A percentile compares a stretch with the other conserved stretches of the same genome.
Evolutionary conservation across 192 early-diverging fungal genomes (phyloP).

Genomic region (Irineochytrium annulatum): DNA sequence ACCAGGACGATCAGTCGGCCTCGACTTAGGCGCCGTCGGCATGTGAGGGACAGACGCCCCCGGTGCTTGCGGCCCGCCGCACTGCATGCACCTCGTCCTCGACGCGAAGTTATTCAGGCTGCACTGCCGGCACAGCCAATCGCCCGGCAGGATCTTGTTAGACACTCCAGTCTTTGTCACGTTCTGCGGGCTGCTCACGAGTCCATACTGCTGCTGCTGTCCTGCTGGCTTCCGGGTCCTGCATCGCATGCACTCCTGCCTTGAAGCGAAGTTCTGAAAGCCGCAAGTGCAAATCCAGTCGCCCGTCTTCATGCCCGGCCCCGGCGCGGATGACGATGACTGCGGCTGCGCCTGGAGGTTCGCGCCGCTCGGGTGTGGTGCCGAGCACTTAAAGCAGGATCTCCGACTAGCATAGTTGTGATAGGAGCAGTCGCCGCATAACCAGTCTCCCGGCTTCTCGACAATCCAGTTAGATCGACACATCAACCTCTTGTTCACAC

Average conservation of each 20-base stretch:
- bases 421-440: conserved; percentile 65
- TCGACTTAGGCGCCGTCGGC: conserved; percentile 1
- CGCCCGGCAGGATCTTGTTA: conserved; percentile 41
- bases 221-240: conserved; percentile 23
- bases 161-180: conserved; percentile 7
- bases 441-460: conserved; percentile 72
- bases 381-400: conserved; percentile 66
- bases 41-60: conserved; percentile 8
- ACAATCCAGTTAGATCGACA: no score
- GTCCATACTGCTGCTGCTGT: not conserved
- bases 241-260: conserved; percentile 64
- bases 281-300: conserved; percentile 75
- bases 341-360: conserved; percentile 15
- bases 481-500: no score
- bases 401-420: conserved; percentile 67
- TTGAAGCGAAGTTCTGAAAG: conserved; percentile 77
- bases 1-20: conserved; percentile 47
- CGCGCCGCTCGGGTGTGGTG: conserved; percentile 40
- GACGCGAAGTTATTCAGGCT: conserved; percentile 62
- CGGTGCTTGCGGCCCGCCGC: conserved; percentile 13
- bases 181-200: not conserved
- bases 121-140: conserved; percentile 69
- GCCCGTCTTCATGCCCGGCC: conserved; percentile 39
- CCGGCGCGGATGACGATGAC: conserved; percentile 36
- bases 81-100: conserved; percentile 34